Base-by-base conservation (phyloP, 177 flowering plant genomes). In the Vitis hybrid region DNA sequence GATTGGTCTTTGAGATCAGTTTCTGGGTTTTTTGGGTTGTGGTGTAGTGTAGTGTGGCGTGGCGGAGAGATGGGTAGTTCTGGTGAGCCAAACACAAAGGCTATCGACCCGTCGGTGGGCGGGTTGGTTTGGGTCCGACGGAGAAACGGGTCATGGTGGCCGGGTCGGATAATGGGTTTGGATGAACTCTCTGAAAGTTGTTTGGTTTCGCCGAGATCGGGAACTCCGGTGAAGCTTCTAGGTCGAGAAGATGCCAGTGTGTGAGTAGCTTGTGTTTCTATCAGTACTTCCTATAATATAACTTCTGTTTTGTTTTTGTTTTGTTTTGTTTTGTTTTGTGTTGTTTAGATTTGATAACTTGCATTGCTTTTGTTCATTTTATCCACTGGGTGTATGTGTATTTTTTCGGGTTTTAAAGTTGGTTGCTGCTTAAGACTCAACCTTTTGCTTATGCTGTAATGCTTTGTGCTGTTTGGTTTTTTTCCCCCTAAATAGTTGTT, bases 131-230 rank as follows among this genome's bases (percentile, higher is more conserved):
- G 98, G 98, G 92, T 94, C 63, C 86, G 89, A 58, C 80, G 98
- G 45, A 72, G 91, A 32, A 93, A 93, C 67, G 98, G 98, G 76
- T 86, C 94, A 6, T 93, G 98, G 98, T 93, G 98, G 98, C 98
- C 98, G 3, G 98, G 97, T 11, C 80, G 84, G 78, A 85, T 90
- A 23, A 58, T 93, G 81, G 86, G 89, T 4, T 64, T 80, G 63
- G 87, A 91, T 70, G 92, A 93, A 74, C 52, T 93, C 68, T 74
- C 93, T 1, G 86, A 81, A 58, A 60, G 70, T 11, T 80, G 77
- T 71, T 59, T 82, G 79, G 80, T 76, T 59, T 81, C 89, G 6
- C 88, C 88, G 0, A 87, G 80, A 86, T 81, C 88, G 10, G 97
- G 95, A 10, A 90, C 97, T 30, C 97, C 98, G 1, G 92, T 94